Conservation (phyloP, 2,329 filamentous ascomycete species). For the Grosmannia serpens region DNA sequence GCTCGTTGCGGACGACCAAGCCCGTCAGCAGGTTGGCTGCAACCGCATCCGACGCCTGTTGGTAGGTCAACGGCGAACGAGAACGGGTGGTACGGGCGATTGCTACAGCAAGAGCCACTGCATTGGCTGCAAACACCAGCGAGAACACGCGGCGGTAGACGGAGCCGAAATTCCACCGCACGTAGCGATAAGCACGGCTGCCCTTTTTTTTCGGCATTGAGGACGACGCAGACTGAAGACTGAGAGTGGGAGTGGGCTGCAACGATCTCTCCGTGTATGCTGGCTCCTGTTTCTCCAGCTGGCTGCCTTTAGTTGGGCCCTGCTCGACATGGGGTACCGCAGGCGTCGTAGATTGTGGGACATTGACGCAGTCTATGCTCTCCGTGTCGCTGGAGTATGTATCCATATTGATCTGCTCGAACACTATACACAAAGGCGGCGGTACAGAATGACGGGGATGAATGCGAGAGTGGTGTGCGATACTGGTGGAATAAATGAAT, state of each 20-base stretch:
- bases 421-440: no score
- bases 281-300: not conserved
- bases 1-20: slow-evolving; percentile 37
- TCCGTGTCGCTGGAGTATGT: no score
- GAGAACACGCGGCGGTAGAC: slow-evolving; percentile 30
- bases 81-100: not conserved
- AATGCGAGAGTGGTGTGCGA: no score
- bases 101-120: not conserved
- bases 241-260: not conserved
- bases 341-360: not conserved
- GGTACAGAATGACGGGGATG: no score
- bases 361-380: no score
- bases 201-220: not conserved
- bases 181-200: no score
- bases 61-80: slow-evolving; percentile 15
- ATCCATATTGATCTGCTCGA: no score
- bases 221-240: not conserved
- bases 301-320: not conserved
- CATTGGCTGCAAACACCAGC: slow-evolving; percentile 16
- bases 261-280: not conserved
- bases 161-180: slow-evolving; percentile 20
- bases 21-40: slow-evolving; percentile 31
- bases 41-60: slow-evolving; percentile 15
- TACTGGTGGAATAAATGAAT: no score
- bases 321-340: no score